Evolutionary conservation across 768 basidiomycete genomes (phyloP).

Genomic region (Mycena venus): DNA sequence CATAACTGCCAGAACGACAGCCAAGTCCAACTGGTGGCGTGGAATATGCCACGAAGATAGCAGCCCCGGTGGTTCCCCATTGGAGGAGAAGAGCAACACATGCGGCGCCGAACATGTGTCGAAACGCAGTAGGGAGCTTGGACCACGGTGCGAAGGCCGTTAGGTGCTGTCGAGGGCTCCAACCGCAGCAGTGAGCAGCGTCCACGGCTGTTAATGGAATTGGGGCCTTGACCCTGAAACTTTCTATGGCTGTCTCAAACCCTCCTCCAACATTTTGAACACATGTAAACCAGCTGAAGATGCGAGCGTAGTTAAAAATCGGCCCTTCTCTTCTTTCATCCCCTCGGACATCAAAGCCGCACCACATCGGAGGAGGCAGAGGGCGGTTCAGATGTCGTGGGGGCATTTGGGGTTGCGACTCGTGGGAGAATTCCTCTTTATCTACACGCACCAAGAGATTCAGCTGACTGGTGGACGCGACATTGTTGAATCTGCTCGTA

Average conservation of each 20-base stretch:
- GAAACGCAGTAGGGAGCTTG: neutral
- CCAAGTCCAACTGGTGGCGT: conserved; percentile 43
- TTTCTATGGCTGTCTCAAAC: conserved; percentile 1
- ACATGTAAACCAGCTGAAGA: conserved; percentile 26
- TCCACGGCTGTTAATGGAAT: conserved; percentile 3
- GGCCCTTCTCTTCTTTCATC: conserved; percentile 30
- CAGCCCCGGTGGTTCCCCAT: conserved; percentile 46
- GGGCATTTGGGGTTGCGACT: neutral
- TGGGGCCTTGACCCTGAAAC: neutral
- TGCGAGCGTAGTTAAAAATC: conserved; percentile 30
- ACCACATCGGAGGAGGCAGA: conserved; percentile 19
- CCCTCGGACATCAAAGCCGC: conserved; percentile 25
- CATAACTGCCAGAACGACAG: conserved; percentile 48
- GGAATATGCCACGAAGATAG: conserved; percentile 34
- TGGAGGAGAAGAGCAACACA: conserved; percentile 41
- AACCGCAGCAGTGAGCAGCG: neutral
- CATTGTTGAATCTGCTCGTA: no score
- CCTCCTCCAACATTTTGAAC: neutral
- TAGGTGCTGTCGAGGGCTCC: neutral
- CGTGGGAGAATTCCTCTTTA: no score
- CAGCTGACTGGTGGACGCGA: no score
- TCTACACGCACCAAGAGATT: neutral
- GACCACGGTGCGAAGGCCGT: neutral
- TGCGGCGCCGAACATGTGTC: conserved; percentile 39
- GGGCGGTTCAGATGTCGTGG: neutral